Evolutionary conservation across 1,139 yeast genomes (phyloP).

Genomic region (Yamadazyma trypodendri): DNA sequence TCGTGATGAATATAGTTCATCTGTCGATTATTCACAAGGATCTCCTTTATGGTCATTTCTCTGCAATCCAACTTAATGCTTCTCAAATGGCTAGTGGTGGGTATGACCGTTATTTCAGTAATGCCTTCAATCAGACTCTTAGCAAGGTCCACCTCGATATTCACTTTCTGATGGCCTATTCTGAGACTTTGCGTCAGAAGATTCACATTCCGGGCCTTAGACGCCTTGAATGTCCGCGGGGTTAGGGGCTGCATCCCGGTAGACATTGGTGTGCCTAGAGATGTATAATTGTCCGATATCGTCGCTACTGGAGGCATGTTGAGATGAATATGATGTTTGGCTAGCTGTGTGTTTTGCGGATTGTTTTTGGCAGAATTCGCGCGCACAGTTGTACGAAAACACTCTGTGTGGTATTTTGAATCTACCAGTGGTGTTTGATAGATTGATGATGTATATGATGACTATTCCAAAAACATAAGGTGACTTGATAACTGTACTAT

Average conservation of each 20-base stretch:
- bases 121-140: slow-evolving; percentile 58
- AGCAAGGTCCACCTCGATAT: slow-evolving; percentile 64
- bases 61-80: slow-evolving; percentile 76
- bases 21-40: slow-evolving; percentile 54
- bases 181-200: slow-evolving; percentile 44
- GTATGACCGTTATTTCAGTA: slow-evolving; percentile 80
- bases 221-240: slow-evolving; percentile 21
- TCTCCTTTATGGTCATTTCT: slow-evolving; percentile 63
- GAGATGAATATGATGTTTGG: not conserved
- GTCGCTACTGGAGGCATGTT: slow-evolving; percentile 24
- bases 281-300: slow-evolving; percentile 12
- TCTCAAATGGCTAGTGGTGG: slow-evolving; percentile 59
- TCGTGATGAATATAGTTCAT: slow-evolving; percentile 40
- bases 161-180: slow-evolving; percentile 69
- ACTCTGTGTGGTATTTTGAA: too few species aligned
- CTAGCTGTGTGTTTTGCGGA: not conserved
- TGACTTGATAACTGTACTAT: too few species aligned
- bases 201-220: slow-evolving; percentile 22
- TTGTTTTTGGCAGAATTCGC: not conserved
- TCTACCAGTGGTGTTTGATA: too few species aligned
- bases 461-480: too few species aligned
- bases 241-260: slow-evolving; percentile 16
- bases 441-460: too few species aligned
- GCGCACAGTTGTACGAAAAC: too few species aligned
- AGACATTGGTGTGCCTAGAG: slow-evolving; percentile 14